Evolutionary conservation across 2,329 filamentous ascomycete genomes (phyloP).

Genomic region (Ilyonectria destructans): DNA sequence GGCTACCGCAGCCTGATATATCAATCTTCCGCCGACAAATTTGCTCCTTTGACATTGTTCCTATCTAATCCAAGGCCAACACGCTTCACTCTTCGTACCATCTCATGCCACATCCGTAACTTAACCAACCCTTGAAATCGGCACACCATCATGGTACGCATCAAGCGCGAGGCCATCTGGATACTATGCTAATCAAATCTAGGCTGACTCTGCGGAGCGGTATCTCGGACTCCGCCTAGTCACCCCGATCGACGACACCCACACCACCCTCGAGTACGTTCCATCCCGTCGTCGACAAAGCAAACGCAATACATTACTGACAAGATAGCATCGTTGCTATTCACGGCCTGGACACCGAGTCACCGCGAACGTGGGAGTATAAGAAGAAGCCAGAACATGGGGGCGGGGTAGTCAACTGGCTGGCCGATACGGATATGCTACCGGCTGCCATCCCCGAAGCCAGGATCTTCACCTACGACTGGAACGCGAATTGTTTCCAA

Average conservation of each 20-base stretch:
- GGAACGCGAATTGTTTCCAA: conserved; percentile 23
- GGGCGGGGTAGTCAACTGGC: conserved; percentile 20
- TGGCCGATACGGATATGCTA: conserved; percentile 21
- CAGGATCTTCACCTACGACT: conserved; percentile 28
- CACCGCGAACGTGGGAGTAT: conserved; percentile 20
- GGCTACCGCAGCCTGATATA: not conserved
- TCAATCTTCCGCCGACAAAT: not conserved
- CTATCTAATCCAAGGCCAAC: not conserved
- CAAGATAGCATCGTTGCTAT: conserved; percentile 26
- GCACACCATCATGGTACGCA: not conserved
- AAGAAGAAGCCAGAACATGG: conserved; percentile 10
- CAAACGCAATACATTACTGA: conserved; percentile 6
- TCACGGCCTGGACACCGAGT: conserved; percentile 25
- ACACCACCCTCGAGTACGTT: conserved; percentile 17
- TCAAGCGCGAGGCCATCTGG: not conserved
- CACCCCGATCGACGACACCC: not conserved
- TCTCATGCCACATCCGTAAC: not conserved
- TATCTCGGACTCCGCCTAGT: conserved; percentile 4
- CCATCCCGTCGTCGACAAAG: not conserved
- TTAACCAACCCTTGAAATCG: not conserved
- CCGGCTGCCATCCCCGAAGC: conserved; percentile 15
- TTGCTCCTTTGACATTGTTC: not conserved
- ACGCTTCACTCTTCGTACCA: not conserved
- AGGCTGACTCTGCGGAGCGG: not conserved
- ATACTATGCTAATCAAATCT: not conserved